Evolutionary conservation across 1,284 basidiomycete genomes (phyloP), one percentile per base, ranked within the genome.

Genomic region (Porodaedalea pini): DNA sequence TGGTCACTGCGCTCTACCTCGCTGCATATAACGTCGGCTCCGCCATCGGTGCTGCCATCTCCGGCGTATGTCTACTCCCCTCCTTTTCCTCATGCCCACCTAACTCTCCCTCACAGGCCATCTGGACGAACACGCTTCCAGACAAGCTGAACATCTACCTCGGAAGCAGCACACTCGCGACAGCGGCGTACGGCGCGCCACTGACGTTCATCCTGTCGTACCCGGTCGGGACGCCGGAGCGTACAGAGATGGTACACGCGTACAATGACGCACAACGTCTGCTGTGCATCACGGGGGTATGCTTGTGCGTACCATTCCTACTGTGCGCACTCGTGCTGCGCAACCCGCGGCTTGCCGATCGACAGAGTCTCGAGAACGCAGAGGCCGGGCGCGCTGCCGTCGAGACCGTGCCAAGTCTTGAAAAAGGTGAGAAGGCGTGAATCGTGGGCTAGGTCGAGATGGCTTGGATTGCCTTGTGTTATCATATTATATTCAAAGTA

Each of bases 71-170:
- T 29, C 13, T 25, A 11, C 23, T 11, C 6, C 15, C 27, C 4
- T 47, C 17, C 25, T 47, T 31, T 15, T 8, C 2, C 15, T 29
- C 23, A 8, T 32, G 15, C 6, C 31, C 11, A 47, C 7, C 31
- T 6, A 27, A 8, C 25, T 7, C 1, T n/a, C 8, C 1, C 3
- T 31, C 11, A 13, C 10, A 47, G 45, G 71, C 68, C 4, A 73
- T 76, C 59, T 75, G 74, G 73, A 73, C 73, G 5, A 58, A 74
- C 57, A 67, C 68, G 1, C 62, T 75, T 1, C 71, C 72, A 45
- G 53, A 54, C 4, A 60, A 63, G 31, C 63, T 74, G 17, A 37
- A 57, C 27, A 29, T 51, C 19, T 56, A 63, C 2, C 60, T 72
- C 6, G 52, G 70, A 49, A 69, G 72, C 56, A 60, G 65, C 0